Percentiles rank a stretch among this genome's conserved stretches.
These are phyloP conservation scores for Botrytis paeoniae DNA, from an alignment of 2,329 filamentous ascomycete species.

Conservation along the genomic window DNA sequence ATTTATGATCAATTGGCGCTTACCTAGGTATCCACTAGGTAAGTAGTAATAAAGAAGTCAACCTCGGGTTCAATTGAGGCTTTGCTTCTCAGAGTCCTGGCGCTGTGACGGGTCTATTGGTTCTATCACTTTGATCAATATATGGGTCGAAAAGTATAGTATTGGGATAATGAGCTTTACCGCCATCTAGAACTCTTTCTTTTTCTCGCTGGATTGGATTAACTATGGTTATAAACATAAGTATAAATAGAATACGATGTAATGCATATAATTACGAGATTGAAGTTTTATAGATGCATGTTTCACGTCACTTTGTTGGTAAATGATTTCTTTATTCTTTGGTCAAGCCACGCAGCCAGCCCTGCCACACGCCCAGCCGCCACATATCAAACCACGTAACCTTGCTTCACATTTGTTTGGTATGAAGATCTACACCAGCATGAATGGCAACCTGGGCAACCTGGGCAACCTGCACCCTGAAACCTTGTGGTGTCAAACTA, in stretches of 20 bases:
- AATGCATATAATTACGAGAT: background rate
- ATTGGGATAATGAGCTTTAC: background rate
- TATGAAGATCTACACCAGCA: background rate
- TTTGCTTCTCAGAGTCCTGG: background rate
- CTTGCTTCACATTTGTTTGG: background rate
- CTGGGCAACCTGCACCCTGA: background rate
- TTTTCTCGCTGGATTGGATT: background rate
- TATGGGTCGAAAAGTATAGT: background rate
- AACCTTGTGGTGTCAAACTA: background rate
- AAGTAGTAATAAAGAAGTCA: background rate
- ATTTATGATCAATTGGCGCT: constrained; percentile 5
- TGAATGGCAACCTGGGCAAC: no score
- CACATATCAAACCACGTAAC: constrained; percentile 3
- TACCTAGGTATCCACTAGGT: background rate
- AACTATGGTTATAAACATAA: no score
- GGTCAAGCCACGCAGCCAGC: background rate
- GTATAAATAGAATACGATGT: background rate
- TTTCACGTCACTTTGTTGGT: background rate
- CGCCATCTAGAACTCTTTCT: background rate
- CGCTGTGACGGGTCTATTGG: background rate
- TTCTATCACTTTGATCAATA: background rate
- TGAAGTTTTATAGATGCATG: background rate
- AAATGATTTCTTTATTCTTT: background rate
- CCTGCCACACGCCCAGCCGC: background rate
- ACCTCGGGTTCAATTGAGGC: background rate